Conservation (phyloP, 2,329 filamentous ascomycete genomes). For the Pseudocercospora cruenta region DNA sequence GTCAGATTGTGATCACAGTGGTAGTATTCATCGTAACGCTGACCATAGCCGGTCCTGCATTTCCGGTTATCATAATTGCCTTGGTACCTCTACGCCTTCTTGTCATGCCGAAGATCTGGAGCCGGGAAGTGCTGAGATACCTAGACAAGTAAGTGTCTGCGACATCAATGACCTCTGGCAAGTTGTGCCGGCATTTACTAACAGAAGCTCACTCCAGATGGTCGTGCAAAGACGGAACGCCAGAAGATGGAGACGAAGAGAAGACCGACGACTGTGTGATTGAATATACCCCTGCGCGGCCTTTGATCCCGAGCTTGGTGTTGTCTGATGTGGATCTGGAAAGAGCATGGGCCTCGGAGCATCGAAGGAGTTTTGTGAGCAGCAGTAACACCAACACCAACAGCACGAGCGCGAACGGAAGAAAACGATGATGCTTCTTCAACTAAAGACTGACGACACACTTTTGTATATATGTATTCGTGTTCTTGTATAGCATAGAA, state of each 20-base stretch:
- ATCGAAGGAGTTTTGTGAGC: neutral
- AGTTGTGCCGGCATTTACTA: neutral
- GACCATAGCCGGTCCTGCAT: constrained; percentile 65
- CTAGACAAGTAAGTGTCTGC: constrained; percentile 44
- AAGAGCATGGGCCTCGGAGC: neutral
- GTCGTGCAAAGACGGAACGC: constrained; percentile 46
- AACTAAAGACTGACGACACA: neutral
- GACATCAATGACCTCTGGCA: neutral
- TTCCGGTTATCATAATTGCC: constrained; percentile 66
- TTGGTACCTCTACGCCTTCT: constrained; percentile 65
- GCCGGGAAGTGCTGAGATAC: constrained; percentile 58
- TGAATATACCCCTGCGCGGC: neutral
- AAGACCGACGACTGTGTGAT: neutral
- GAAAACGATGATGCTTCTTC: neutral
- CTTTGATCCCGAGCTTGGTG: neutral
- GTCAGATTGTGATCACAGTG: constrained; percentile 62
- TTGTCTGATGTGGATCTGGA: neutral
- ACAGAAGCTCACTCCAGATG: constrained; percentile 26
- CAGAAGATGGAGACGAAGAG: constrained; percentile 27
- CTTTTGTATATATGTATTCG: neutral
- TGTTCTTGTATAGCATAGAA: neutral
- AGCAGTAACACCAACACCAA: neutral
- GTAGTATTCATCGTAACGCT: constrained; percentile 66
- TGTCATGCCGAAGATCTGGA: constrained; percentile 65
- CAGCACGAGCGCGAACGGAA: neutral